Evolutionary conservation across 2,329 filamentous ascomycete species (phyloP).

Genomic region (Fusarium multiceps): DNA sequence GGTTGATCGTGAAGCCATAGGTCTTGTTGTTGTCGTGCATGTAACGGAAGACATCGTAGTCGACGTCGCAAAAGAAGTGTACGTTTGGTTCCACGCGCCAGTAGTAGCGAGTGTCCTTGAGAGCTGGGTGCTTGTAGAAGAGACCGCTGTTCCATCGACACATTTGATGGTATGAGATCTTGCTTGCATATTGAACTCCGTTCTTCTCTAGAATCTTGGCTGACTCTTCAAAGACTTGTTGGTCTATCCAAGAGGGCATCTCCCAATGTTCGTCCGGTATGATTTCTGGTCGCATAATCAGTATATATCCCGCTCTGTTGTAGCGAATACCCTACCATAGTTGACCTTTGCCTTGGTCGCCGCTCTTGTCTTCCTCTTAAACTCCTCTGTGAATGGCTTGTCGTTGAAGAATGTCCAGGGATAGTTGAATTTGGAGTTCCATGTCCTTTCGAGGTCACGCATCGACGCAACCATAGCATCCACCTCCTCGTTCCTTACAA

Average conservation of each 20-base stretch:
- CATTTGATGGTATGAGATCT: conserved; percentile 97
- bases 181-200: conserved; percentile 88
- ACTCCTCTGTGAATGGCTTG: conserved; percentile 90
- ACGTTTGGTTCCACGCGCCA: conserved; percentile 99
- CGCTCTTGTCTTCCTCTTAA: conserved; percentile 83
- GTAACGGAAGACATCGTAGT: conserved; percentile 98
- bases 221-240: conserved; percentile 86
- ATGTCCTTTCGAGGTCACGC: conserved; percentile 90
- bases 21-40: conserved; percentile 99
- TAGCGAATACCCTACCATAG: conserved; percentile 72
- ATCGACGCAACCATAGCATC: conserved; percentile 87
- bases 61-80: conserved; percentile 98
- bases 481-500: conserved; percentile 93
- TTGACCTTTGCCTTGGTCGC: conserved; percentile 88
- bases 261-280: conserved; percentile 98
- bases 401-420: conserved; percentile 99
- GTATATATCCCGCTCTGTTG: neutral
- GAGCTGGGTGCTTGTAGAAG: conserved; percentile 95
- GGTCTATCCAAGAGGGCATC: conserved; percentile 90
- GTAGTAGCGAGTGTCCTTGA: conserved; percentile 87
- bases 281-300: conserved; percentile 66
- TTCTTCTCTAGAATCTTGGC: conserved; percentile 84
- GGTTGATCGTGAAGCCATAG: conserved; percentile 97
- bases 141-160: conserved; percentile 98
- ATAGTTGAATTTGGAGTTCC: conserved; percentile 99